Base-by-base conservation (phyloP, 805 yeast species). In the Torulaspora maleeae region DNA sequence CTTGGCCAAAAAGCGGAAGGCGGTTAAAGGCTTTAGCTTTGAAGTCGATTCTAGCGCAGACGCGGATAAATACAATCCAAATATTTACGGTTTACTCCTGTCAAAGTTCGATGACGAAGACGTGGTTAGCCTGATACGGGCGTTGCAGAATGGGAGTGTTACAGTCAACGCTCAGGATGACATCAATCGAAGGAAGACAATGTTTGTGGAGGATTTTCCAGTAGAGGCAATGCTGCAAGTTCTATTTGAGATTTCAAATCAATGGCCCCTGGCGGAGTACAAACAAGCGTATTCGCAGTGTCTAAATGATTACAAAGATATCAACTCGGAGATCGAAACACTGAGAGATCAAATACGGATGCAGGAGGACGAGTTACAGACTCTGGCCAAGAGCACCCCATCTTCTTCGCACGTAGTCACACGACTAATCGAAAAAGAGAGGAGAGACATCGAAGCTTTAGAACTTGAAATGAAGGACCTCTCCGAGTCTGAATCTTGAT, bases 361-460 rank as follows among this genome's bases (percentile, higher is more conserved):
- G 37, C 58, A 66, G 48, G 64, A 60, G 42, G 51, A 50, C 16
- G 61, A 59, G 33, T 39, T 63, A 13, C 66, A 67, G 34, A 41
- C 54, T 5, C 41, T 44, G 24, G 24, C 48, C 17, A 51, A 43
- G 24, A 33, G 28, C 29, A 47, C 36, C n/a, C 45, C 49, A 10
- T 40, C 48, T 4, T 44, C 55, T 10, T 50, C 56, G 3, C 45
- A 49, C 27, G 53, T 54, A 5, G 66, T 70, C 7, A 69, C 68
- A 19, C 74, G 69, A 30, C 50, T 72, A 41, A 74, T 79, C 1
- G 61, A 52, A 4, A 60, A 60, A 29, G 82, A 76, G 49, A 77
- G 74, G 51, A 63, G 58, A 15, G 79, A 75, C 52, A 72, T 80
- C 7, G 59, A 50, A 36, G 58, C 57, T 16, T 58, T 80, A 29